Evolutionary conservation across 2,329 filamentous ascomycete genomes (phyloP).

Genomic region (Pseudocercospora musae): DNA sequence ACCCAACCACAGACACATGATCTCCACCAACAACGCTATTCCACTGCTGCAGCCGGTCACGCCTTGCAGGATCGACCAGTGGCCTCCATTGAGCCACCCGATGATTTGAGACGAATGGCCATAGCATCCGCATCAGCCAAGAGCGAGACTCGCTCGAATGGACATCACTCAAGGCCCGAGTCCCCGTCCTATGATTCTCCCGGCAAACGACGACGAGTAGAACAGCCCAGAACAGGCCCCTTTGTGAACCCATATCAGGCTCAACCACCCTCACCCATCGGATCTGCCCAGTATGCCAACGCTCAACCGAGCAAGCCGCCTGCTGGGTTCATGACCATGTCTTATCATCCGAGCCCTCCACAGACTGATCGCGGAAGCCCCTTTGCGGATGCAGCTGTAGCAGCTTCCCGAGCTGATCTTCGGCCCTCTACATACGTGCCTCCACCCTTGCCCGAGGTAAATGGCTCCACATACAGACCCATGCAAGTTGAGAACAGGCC

Average conservation of each 20-base stretch:
- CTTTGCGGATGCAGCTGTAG: not conserved
- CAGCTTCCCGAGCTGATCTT: not conserved
- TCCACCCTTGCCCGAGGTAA: not conserved
- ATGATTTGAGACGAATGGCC: slow-evolving; percentile 17
- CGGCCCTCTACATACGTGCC: not conserved
- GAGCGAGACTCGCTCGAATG: not conserved
- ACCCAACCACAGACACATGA: not conserved
- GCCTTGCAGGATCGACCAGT: slow-evolving; percentile 20
- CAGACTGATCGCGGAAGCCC: slow-evolving; percentile 7
- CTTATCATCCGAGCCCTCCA: not conserved
- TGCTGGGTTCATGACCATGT: not conserved
- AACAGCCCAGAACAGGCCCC: not conserved
- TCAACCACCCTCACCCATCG: not conserved
- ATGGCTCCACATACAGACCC: not conserved
- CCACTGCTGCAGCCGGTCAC: slow-evolving; percentile 2
- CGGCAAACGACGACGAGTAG: slow-evolving; percentile 13
- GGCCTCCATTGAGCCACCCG: slow-evolving; percentile 25
- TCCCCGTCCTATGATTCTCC: slow-evolving; percentile 9
- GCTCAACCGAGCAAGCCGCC: not conserved
- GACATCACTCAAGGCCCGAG: slow-evolving; percentile 10
- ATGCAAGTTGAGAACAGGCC: slow-evolving; percentile 1
- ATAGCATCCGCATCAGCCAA: slow-evolving; percentile 12
- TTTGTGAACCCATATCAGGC: not conserved
- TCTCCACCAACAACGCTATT: not conserved
- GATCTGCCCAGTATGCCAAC: not conserved